Evolutionary conservation across 1,284 basidiomycete species (phyloP).

Genomic region (Inonotus obliquus): DNA sequence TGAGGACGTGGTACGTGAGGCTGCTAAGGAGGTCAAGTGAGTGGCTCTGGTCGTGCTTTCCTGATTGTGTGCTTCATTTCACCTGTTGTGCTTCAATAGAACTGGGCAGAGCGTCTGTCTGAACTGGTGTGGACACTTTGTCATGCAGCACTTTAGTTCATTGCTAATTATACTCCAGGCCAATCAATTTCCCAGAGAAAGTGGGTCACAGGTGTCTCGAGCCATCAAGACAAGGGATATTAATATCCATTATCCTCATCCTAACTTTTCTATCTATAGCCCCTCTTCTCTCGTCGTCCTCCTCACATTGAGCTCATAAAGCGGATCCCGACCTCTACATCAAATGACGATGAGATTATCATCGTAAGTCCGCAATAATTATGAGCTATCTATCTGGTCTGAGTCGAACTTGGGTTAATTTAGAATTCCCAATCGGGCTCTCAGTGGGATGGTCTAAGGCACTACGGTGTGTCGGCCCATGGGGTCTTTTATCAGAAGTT

Average conservation of each 20-base stretch:
- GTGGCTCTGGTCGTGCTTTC: slow-evolving; percentile 23
- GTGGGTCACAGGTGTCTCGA: too few species aligned
- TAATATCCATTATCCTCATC: too few species aligned
- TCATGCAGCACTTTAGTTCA: slow-evolving; percentile 1
- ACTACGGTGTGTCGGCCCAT: slow-evolving; percentile 52
- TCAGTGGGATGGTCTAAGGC: slow-evolving; percentile 70
- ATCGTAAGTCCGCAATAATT: slow-evolving; percentile 43
- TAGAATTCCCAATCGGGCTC: slow-evolving; percentile 74
- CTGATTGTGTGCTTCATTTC: neutral
- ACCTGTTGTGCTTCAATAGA: slow-evolving; percentile 28
- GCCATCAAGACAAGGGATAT: too few species aligned
- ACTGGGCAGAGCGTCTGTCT: slow-evolving; percentile 52
- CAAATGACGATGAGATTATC: slow-evolving; percentile 59
- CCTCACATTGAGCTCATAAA: slow-evolving; percentile 43
- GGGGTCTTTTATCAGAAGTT: slow-evolving; percentile 64
- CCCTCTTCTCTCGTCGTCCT: slow-evolving; percentile 48
- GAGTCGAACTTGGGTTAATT: neutral
- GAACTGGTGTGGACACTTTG: slow-evolving; percentile 46
- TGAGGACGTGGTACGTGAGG: slow-evolving; percentile 52
- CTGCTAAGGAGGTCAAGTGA: slow-evolving; percentile 64
- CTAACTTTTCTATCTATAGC: slow-evolving; percentile 32
- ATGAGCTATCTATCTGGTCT: neutral
- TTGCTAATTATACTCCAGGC: slow-evolving; percentile 36
- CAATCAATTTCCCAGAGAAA: slow-evolving; percentile 61
- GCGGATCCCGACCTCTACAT: slow-evolving; percentile 27